These are phyloP conservation scores for Mycena latifolia DNA, from an alignment of 768 basidiomycete genomes.

Conservation along the genomic window DNA sequence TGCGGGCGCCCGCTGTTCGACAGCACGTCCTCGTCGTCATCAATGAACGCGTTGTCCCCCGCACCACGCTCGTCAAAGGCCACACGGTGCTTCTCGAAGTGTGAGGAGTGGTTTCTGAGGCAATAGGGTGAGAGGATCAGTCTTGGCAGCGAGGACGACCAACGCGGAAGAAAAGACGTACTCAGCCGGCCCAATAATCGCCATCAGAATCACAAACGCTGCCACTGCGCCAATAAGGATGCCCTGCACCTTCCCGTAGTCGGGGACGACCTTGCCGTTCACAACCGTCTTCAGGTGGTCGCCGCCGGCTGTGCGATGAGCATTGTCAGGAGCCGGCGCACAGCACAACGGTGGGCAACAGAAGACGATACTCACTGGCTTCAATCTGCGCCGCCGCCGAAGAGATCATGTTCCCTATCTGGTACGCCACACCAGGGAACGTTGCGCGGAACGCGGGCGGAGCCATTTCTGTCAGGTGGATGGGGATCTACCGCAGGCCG, in stretches of 20 bases:
- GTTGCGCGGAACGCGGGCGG: slow-evolving; percentile 80
- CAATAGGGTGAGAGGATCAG: slow-evolving; percentile 5
- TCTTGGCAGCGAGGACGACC: not conserved
- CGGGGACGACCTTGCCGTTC: slow-evolving; percentile 62
- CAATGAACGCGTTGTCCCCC: slow-evolving; percentile 55
- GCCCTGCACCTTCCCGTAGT: slow-evolving; percentile 86
- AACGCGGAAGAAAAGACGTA: slow-evolving; percentile 48
- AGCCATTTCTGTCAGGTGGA: slow-evolving; percentile 74
- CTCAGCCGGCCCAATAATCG: slow-evolving; percentile 79
- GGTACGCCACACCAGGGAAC: slow-evolving; percentile 77
- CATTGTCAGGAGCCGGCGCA: slow-evolving; percentile 5
- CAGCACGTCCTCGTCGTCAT: slow-evolving; percentile 37
- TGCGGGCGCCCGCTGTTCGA: slow-evolving; percentile 10
- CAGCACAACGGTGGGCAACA: slow-evolving; percentile 41
- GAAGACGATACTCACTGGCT: slow-evolving; percentile 56
- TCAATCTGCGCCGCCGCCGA: slow-evolving; percentile 72
- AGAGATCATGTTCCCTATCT: slow-evolving; percentile 69
- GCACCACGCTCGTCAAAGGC: slow-evolving; percentile 84
- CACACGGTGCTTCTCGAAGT: slow-evolving; percentile 86
- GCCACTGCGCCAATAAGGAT: slow-evolving; percentile 89
- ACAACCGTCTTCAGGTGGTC: slow-evolving; percentile 66
- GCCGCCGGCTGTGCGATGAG: slow-evolving; percentile 63
- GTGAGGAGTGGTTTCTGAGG: slow-evolving; percentile 74
- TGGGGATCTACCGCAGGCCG: slow-evolving; percentile 57
- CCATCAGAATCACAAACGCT: slow-evolving; percentile 81